A percentile compares a stretch with the other conserved stretches of the same genome.
Conservation (phyloP, 163 green algal species). For the Scenedesmus sp. region DNA sequence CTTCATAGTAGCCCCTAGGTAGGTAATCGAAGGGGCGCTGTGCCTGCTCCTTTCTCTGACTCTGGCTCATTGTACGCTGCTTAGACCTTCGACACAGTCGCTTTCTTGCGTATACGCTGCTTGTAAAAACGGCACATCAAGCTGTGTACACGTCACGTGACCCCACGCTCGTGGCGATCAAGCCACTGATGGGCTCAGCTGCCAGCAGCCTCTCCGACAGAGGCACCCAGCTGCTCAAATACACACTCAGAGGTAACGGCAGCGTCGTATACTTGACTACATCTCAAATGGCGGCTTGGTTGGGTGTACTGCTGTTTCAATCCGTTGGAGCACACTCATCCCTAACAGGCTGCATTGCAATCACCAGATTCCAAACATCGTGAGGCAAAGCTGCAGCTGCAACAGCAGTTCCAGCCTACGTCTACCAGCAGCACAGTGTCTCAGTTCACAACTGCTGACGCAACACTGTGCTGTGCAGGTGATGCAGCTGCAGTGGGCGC, state of each 20-base stretch:
- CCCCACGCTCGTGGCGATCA: not conserved
- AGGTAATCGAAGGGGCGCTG: not conserved
- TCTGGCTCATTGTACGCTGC: not conserved
- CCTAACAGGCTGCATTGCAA: not conserved
- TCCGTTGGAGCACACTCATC: not conserved
- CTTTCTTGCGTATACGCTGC: not conserved
- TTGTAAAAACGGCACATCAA: not conserved
- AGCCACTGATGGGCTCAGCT: not conserved
- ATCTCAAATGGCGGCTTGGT: not conserved
- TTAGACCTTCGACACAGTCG: not conserved
- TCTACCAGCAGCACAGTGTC: not conserved
- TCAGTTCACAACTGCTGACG: not conserved
- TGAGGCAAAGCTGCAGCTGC: no score
- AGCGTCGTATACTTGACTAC: not conserved
- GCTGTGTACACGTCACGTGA: not conserved
- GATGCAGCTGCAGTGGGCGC: not conserved
- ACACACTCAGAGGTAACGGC: not conserved
- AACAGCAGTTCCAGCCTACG: no score
- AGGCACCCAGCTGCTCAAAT: not conserved
- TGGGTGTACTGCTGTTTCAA: not conserved
- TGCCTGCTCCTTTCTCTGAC: not conserved
- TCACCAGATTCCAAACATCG: no score
- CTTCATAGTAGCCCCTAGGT: slow-evolving; percentile 15
- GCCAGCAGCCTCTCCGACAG: not conserved
- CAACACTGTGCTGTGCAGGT: not conserved